Evolutionary conservation across 805 yeast genomes (phyloP), one percentile per base, ranked within the genome.

Genomic region (Hanseniaspora jakobsenii): DNA sequence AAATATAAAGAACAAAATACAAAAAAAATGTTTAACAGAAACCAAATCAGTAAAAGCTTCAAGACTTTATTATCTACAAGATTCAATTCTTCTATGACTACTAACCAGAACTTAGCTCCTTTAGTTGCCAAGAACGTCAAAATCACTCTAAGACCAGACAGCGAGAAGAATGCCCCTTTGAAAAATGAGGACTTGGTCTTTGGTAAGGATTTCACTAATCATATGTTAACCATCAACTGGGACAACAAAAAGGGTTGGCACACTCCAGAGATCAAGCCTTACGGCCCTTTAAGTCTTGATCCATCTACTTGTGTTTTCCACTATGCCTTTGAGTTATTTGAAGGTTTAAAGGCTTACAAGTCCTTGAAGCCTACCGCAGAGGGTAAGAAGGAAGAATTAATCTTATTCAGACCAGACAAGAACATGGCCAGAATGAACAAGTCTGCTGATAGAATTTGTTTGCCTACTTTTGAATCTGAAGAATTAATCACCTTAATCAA

Each of bases 261-360:
- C 9, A 64, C 73, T n/a, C 97, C 98, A 36, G 74, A 73, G 59
- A 87, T 89, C 61, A 73, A 74, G 52, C 96, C 97, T 19, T 86
- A 83, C 60, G 87, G 79, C 42, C 75, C 75, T 40, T 65, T 89
- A 44, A 55, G 69, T 14, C 63, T 89, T 48, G 95, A 87, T 57
- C 98, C 98, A 22, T 78, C 95, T 17, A 66, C 91, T 16, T 75
- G 82, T 61, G 97, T 87, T 27, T 77, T 89, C 66, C 98, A 89
- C 69, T 89, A 89, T 58, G 89, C 94, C 4, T 89, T 91, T 58
- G 95, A 85, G 64, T 73, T 89, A 49, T 91, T 89, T 53, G 98
- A 89, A 68, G 98, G 98, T 52, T 70, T 89, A 67, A 89, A 89
- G 69, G 96, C 96, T 12, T 89, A 87, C 72, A 65, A 69, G 52